A percentile compares a stretch with the other conserved stretches of the same genome.
Conservation (phyloP, 2,329 filamentous ascomycete genomes). For the Cordyceps pruinosa region DNA sequence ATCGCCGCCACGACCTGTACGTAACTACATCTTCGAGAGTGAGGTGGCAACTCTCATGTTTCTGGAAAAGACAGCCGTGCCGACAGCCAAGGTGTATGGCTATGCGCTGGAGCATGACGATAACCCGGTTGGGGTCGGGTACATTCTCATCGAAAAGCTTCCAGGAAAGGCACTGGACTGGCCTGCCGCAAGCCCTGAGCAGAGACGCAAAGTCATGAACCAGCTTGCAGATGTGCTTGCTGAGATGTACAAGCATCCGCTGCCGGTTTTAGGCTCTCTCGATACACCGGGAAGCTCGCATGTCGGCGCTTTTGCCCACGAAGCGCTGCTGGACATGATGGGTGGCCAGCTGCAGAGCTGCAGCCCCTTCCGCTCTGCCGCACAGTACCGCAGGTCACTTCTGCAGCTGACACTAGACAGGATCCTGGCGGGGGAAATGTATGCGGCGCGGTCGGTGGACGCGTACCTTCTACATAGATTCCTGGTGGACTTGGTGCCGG, state of each 20-base stretch:
- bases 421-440: slow-evolving; percentile 30
- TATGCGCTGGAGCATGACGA: slow-evolving; percentile 23
- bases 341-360: slow-evolving; percentile 22
- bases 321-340: slow-evolving; percentile 29
- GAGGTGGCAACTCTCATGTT: slow-evolving; percentile 36
- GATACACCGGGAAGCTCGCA: slow-evolving; percentile 20
- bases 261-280: slow-evolving; percentile 31
- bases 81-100: slow-evolving; percentile 31
- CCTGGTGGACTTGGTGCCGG: slow-evolving; percentile 32
- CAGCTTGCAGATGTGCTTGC: slow-evolving; percentile 33
- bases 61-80: slow-evolving; percentile 29
- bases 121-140: slow-evolving; percentile 31
- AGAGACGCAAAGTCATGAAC: slow-evolving; percentile 28
- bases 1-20: slow-evolving; percentile 26
- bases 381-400: slow-evolving; percentile 28
- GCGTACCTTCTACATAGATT: slow-evolving; percentile 36
- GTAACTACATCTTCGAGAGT: slow-evolving; percentile 30
- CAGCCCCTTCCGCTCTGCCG: slow-evolving; percentile 27
- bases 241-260: slow-evolving; percentile 31
- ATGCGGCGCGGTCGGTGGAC: slow-evolving; percentile 26
- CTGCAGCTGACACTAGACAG: slow-evolving; percentile 30
- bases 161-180: slow-evolving; percentile 30
- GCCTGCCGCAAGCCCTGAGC: slow-evolving; percentile 23
- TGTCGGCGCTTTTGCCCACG: slow-evolving; percentile 31
- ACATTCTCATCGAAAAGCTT: slow-evolving; percentile 37